These are phyloP conservation scores for Porphyrellus cyaneotinctus DNA, from an alignment of 768 basidiomycete species.

Conservation along the genomic window DNA sequence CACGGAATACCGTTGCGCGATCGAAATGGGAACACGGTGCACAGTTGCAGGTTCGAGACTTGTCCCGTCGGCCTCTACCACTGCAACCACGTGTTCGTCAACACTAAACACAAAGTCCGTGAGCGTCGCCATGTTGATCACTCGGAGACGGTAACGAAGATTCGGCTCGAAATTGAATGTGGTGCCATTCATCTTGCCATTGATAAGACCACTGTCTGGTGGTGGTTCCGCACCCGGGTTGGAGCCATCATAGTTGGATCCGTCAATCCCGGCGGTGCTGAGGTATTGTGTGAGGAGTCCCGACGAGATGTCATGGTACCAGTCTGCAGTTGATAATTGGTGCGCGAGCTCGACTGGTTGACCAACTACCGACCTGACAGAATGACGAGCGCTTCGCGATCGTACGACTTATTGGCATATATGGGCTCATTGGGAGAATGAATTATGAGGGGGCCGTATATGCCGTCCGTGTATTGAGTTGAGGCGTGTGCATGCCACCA, in stretches of 20 bases:
- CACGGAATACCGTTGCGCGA: constrained; percentile 51
- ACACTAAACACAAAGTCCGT: constrained; percentile 43
- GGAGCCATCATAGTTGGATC: constrained; percentile 27
- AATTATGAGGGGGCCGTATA: constrained; percentile 46
- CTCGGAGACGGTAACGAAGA: constrained; percentile 42
- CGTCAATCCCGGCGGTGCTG: constrained; percentile 23
- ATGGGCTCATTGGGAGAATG: constrained; percentile 37
- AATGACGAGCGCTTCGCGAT: constrained; percentile 37
- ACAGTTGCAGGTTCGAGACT: constrained; percentile 38
- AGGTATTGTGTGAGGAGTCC: constrained; percentile 32
- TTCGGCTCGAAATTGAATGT: constrained; percentile 34
- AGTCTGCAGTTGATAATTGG: constrained; percentile 18
- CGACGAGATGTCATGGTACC: constrained; percentile 32
- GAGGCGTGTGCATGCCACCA: constrained; percentile 46
- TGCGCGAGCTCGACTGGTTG: not conserved
- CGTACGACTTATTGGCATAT: constrained; percentile 29
- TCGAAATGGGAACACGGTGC: constrained; percentile 37
- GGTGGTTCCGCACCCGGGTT: constrained; percentile 35
- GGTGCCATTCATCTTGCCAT: constrained; percentile 26
- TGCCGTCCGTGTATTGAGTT: constrained; percentile 45
- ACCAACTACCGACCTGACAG: constrained; percentile 29
- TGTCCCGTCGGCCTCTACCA: constrained; percentile 49
- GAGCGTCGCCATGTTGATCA: constrained; percentile 47
- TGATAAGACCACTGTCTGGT: constrained; percentile 37
- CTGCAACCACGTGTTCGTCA: constrained; percentile 42